These are phyloP conservation scores for Colletotrichum paranaense DNA, from an alignment of 2,329 filamentous ascomycete species.

Conservation along the genomic window DNA sequence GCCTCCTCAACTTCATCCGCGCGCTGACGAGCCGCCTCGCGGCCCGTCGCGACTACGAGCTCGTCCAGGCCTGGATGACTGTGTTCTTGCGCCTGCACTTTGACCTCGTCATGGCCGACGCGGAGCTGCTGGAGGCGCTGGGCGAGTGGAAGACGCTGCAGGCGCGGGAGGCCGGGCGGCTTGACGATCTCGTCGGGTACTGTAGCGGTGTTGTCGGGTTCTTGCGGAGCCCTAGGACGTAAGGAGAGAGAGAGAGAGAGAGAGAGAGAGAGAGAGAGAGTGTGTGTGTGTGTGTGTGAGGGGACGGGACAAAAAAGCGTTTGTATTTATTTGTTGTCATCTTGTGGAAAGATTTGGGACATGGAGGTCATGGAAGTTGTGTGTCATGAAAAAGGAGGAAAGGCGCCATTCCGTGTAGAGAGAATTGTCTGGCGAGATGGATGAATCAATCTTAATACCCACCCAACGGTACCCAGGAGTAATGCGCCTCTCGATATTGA, in stretches of 20 bases:
- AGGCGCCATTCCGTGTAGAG: background rate
- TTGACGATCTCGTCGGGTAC: slow-evolving; percentile 85
- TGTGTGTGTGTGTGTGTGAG: background rate
- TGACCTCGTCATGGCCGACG: slow-evolving; percentile 63
- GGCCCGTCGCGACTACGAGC: slow-evolving; percentile 85
- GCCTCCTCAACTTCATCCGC: slow-evolving; percentile 83
- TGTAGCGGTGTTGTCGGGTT: slow-evolving; percentile 88
- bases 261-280: no score
- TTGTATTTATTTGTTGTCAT: background rate
- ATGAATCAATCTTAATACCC: background rate
- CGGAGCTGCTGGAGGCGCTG: slow-evolving; percentile 68
- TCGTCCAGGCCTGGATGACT: slow-evolving; percentile 97
- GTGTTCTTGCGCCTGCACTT: slow-evolving; percentile 88
- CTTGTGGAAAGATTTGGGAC: background rate
- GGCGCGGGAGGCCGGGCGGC: slow-evolving; percentile 74
- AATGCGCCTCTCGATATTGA: background rate
- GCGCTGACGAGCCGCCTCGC: slow-evolving; percentile 79
- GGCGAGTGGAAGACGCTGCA: slow-evolving; percentile 78
- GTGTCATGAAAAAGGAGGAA: background rate
- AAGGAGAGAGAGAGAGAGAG: background rate
- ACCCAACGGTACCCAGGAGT: background rate
- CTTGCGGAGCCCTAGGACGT: slow-evolving; percentile 73
- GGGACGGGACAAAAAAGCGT: background rate
- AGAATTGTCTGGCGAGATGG: background rate
- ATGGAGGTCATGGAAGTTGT: background rate